Evolutionary conservation across 2,329 filamentous ascomycete species (phyloP).

Genomic region (Cercospora sp.): DNA sequence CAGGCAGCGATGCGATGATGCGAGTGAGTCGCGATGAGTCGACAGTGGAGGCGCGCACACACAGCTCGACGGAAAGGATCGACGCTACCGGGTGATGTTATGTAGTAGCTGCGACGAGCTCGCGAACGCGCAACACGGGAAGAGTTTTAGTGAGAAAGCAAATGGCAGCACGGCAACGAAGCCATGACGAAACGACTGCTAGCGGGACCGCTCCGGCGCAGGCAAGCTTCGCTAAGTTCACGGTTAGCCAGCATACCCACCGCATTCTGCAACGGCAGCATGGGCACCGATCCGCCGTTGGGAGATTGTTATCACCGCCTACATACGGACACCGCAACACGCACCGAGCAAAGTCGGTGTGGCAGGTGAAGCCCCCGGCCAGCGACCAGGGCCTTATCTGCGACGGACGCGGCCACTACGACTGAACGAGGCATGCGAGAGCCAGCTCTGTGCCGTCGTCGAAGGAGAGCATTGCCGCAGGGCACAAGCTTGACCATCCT

Average conservation of each 20-base stretch:
- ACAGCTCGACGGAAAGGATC: conserved; percentile 9
- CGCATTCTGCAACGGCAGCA: not conserved
- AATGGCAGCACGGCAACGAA: conserved; percentile 7
- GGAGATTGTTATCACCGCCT: conserved; percentile 3
- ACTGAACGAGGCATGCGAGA: conserved; percentile 1
- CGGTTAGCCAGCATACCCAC: not conserved
- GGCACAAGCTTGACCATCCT: conserved; percentile 2
- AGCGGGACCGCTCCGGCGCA: not conserved
- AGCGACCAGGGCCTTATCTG: not conserved
- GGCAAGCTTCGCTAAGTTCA: not conserved
- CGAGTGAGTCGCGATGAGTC: conserved; percentile 9
- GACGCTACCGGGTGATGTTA: conserved; percentile 3
- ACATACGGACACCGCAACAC: not conserved
- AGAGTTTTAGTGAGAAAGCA: conserved; percentile 9
- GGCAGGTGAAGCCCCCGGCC: not conserved
- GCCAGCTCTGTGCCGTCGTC: not conserved
- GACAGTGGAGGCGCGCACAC: conserved; percentile 4
- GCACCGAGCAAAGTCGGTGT: conserved; percentile 4
- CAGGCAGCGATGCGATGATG: not conserved
- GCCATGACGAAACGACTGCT: conserved; percentile 7
- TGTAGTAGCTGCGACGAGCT: conserved; percentile 5
- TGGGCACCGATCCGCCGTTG: conserved; percentile 8
- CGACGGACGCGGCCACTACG: not conserved
- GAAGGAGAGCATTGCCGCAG: not conserved
- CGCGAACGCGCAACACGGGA: conserved; percentile 4